These are phyloP conservation scores for Claviceps cyperi DNA, from an alignment of 2,329 filamentous ascomycete species.

Conservation along the genomic window DNA sequence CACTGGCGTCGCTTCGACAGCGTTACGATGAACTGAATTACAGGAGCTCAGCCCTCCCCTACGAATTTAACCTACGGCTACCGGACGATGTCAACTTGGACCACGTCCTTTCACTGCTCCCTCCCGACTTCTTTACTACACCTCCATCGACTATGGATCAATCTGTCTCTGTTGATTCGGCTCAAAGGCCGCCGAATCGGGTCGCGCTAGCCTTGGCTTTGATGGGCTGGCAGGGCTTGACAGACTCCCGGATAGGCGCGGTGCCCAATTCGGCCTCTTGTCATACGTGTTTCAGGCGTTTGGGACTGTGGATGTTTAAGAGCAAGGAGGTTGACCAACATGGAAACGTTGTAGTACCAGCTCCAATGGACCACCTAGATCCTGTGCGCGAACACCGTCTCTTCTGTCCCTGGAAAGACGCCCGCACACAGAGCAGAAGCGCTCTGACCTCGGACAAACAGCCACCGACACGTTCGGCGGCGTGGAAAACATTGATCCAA, in stretches of 20 bases:
- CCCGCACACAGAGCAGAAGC: constrained; percentile 39
- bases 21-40: constrained; percentile 50
- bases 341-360: constrained; percentile 38
- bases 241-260: constrained; percentile 37
- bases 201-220: constrained; percentile 55
- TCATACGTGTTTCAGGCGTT: constrained; percentile 69
- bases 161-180: constrained; percentile 13
- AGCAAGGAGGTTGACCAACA: constrained; percentile 49
- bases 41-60: constrained; percentile 42
- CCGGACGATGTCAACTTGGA: constrained; percentile 39
- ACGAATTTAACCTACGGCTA: constrained; percentile 45
- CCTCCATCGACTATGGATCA: constrained; percentile 19
- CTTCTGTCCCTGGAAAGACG: constrained; percentile 70
- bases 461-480: constrained; percentile 23
- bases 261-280: constrained; percentile 66
- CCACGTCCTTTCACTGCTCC: constrained; percentile 33
- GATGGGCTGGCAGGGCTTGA: constrained; percentile 61
- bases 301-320: constrained; percentile 90
- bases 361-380: constrained; percentile 53
- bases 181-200: constrained; percentile 30
- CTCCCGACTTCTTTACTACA: constrained; percentile 38
- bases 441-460: constrained; percentile 19
- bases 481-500: constrained; percentile 40
- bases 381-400: constrained; percentile 61
- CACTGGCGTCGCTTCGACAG: constrained; percentile 41